Base-by-base conservation (phyloP, 1,284 basidiomycete genomes). In the Stereum hirsutum region DNA sequence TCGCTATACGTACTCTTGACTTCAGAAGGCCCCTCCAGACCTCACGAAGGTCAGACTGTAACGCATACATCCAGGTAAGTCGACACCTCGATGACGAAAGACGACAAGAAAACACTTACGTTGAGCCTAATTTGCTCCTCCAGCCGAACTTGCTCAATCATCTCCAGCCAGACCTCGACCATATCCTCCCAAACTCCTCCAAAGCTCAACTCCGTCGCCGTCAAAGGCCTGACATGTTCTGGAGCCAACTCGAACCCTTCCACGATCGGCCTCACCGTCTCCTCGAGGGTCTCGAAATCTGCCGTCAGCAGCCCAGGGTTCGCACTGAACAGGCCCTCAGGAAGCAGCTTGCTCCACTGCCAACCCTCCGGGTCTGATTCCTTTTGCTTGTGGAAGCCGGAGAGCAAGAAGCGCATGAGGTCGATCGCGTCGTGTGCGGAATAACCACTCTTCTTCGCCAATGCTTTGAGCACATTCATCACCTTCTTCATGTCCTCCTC, bases 261-360 rank as follows among this genome's bases (percentile, higher is more conserved):
- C n/a, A n/a, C n/a, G 19, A 81, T 58, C 1, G 70, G 62, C 48
- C 66, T 65, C 12, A 85, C 72, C 1, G 59, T 59, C 1, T 52
- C 51, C 14, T 70, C 62, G 17, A 83, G 57, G 5, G 57, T 56
- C 39, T 63, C 67, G 57, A 71, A 81, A 2, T 83, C 80, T 1
- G 65, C 63, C 0, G 73, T 73, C 12, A 88, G 61, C 30, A 87
- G 52, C 0, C 80, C 80, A 5, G 79, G 75, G 37, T 64, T 65
- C 0, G 75, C 66, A 2, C 71, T 74, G 56, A 83, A 80, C 12
- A 84, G 54, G 0, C 65, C 63, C n/a, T 54, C 57, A 0, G 79
- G 71, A 2, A 87, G 56, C 4, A 86, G 60, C 28, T 66, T 71
- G 39, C 60, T 65, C 43, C 58, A 54, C 15, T 71, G 63, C 74